phyloP scores from a whole-genome alignment of 176 grass and related monocot genomes.

The Puya raimondii region DNA sequence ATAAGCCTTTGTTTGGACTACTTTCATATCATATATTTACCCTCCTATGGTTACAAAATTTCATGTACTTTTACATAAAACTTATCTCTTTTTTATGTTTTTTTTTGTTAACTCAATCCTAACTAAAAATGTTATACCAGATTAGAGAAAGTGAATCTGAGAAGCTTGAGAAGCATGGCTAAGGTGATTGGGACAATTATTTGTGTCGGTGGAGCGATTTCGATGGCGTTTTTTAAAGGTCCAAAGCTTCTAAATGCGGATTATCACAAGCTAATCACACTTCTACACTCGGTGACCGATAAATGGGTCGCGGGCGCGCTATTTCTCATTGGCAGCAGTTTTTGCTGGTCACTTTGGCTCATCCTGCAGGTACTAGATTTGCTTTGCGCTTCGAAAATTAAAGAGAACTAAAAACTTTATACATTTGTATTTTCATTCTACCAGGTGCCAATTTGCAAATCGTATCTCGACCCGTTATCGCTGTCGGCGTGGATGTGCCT shows the following conservation, averaged over 20 bases:
- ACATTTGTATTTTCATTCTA: neutral
- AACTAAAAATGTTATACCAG: slow-evolving; percentile 9
- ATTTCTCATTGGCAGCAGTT: slow-evolving; percentile 41
- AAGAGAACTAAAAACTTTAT: neutral
- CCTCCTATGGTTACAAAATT: too few species aligned
- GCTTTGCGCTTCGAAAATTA: neutral
- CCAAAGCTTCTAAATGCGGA: slow-evolving; percentile 31
- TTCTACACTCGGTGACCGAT: neutral
- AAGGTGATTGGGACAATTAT: slow-evolving; percentile 54
- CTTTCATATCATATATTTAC: too few species aligned
- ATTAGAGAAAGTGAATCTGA: slow-evolving; percentile 32
- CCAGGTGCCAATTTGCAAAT: slow-evolving; percentile 58
- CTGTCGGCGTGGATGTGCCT: slow-evolving; percentile 66
- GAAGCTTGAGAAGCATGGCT: slow-evolving; percentile 38
- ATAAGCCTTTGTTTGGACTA: too few species aligned
- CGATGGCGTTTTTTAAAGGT: slow-evolving; percentile 56
- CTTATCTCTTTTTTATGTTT: too few species aligned
- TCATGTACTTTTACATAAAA: too few species aligned
- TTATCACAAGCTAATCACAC: neutral
- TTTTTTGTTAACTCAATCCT: too few species aligned
- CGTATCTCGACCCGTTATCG: slow-evolving; percentile 45
- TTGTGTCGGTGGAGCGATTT: slow-evolving; percentile 51
- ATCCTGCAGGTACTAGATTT: slow-evolving; percentile 37
- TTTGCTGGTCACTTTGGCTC: slow-evolving; percentile 72
- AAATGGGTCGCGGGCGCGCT: slow-evolving; percentile 34